Base-by-base conservation (phyloP, 192 early-diverging fungal species). In the Ambispora gerdemannii region DNA sequence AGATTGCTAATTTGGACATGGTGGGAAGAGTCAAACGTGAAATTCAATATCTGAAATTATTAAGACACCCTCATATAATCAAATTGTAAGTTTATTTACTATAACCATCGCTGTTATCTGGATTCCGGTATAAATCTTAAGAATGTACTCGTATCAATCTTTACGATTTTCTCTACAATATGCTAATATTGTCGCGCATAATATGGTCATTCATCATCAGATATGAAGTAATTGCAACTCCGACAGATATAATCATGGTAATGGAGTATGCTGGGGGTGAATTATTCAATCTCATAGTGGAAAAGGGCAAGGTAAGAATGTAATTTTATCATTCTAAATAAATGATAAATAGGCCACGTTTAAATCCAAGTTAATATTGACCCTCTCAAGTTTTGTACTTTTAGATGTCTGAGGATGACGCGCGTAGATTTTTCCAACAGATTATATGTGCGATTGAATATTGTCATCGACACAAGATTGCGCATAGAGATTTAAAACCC, bases 41-140 rank as follows among this genome's bases (percentile, higher is more conserved):
- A 84, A 96, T 98, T 79, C 95, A 95, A 75, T 97, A 95, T 74
- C 82, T 97, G 28, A 94, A 94, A 75, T 80, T 96, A 60, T 83
- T 98, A 31, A 87, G 95, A 66, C 97, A 98, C 75, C 94, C 95
- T 47, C 97, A 98, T 77, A 98, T 97, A 70, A 97, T 97, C 80
- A 98, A 98, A 83, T 84, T 98, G 80, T 95, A 85, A 81, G 77
- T n/a, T n/a, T n/a, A n/a, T n/a, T n/a, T n/a, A n/a, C n/a, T n/a
- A n/a, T n/a, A n/a, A n/a, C n/a, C n/a, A n/a, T n/a, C n/a, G n/a
- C n/a, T n/a, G n/a, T n/a, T n/a, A n/a, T n/a, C n/a, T n/a, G n/a
- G n/a, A n/a, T n/a, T n/a, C n/a, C n/a, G n/a, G n/a, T n/a, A n/a
- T n/a, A n/a, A n/a, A n/a, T n/a, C n/a, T n/a, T n/a, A n/a, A n/a